Evolutionary conservation across 768 basidiomycete species (phyloP), one percentile per base, ranked within the genome.

Genomic region (Hortiboletus flavorubellus): DNA sequence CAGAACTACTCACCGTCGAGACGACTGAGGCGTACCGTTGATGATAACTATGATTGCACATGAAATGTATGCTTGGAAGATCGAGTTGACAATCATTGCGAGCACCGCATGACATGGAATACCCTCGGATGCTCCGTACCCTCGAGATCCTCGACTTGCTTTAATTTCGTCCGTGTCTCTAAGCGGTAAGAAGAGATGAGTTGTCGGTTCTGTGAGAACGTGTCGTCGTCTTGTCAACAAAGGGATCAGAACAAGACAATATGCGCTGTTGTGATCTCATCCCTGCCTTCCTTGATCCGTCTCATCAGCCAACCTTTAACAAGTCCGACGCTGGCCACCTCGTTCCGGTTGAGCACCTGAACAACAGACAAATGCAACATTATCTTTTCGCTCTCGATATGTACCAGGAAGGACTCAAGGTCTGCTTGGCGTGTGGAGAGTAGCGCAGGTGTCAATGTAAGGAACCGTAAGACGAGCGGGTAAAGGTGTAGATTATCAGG

Each of bases 21-120:
- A 43, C 4, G 23, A 10, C 15, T 15, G 14, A 26, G 46, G 44
- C 46, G 2, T 29, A 60, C 92, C 94, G 80, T 68, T 96, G 93
- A 68, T 99, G 97, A 75, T 92, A 98, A 57, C 91, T 93, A 68
- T 98, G 97, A 64, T 88, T 86, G 72, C 96, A 99, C 96, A 98
- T 97, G 67, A 98, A 98, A 70, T 98, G 95, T 7, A 98, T 80
- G 59, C 84, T 89, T 0, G 97, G 96, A 10, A 98, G 81, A 68
- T 98, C 95, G 56, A 98, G 82, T 62, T 90, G 91, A 1, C 87
- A 91, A 14, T 86, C 97, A 98, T 5, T 86, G 81, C 21, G 95
- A 87, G 70, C 97, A 98, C 40, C 93, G 79, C 8, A 93, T 95
- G 56, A 96, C 91, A 66, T 98, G 94, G 78, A 98, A 96, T 21